Conservation (phyloP, 768 basidiomycete species). For the Boletus tylopilopsis region DNA sequence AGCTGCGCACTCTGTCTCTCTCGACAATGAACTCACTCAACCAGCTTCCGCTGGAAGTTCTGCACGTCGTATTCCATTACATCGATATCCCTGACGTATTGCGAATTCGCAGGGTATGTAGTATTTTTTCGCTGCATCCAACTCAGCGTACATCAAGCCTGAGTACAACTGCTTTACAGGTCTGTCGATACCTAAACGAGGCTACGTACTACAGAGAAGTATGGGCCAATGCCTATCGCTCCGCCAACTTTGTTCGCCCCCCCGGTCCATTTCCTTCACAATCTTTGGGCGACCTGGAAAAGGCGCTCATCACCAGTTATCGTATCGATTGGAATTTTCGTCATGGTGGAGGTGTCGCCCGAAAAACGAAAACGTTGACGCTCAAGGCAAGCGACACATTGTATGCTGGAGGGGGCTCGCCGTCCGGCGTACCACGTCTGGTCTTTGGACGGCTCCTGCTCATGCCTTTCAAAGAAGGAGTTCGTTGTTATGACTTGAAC, state of each 20-base stretch:
- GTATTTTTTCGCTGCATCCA: not conserved
- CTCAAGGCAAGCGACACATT: not conserved
- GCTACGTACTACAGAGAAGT: constrained; percentile 8
- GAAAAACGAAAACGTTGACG: not conserved
- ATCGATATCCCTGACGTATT: constrained; percentile 17
- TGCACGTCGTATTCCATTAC: constrained; percentile 9
- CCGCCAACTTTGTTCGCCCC: constrained; percentile 8
- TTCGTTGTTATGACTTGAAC: constrained; percentile 15
- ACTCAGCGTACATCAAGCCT: not conserved
- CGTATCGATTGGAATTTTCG: constrained; percentile 9
- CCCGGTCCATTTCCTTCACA: constrained; percentile 19
- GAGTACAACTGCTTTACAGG: constrained; percentile 1
- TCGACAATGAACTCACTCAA: no score
- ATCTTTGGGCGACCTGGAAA: constrained; percentile 13
- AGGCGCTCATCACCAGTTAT: constrained; percentile 5
- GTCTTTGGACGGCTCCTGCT: constrained; percentile 16
- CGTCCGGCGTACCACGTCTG: constrained; percentile 5
- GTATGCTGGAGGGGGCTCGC: not conserved
- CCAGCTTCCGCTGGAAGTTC: constrained; percentile 11
- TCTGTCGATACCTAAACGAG: constrained; percentile 8
- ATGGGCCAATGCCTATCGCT: constrained; percentile 17
- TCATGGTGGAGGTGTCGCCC: no score
- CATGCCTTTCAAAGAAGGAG: constrained; percentile 9
- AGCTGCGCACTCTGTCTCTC: no score
- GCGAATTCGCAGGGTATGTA: constrained; percentile 14